Evolutionary conservation across 2,329 filamentous ascomycete species (phyloP).

Genomic region (Byssochlamys sp.): DNA sequence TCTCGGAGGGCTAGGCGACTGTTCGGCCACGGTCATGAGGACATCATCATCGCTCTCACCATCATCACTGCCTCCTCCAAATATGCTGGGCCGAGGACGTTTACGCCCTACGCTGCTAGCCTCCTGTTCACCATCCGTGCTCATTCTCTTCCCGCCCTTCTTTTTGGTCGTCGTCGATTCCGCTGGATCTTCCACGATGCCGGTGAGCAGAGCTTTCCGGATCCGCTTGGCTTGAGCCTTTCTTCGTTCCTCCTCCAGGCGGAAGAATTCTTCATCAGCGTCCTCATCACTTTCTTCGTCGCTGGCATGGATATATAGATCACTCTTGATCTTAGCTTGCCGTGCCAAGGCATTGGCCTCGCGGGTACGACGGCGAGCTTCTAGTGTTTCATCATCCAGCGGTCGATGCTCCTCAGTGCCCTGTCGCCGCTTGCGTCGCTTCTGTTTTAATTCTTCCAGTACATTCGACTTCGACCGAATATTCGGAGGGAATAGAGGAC

Average conservation of each 20-base stretch:
- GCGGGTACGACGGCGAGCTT: constrained; percentile 52
- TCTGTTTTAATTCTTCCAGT: constrained; percentile 51
- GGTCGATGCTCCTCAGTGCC: constrained; percentile 44
- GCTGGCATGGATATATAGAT: constrained; percentile 67
- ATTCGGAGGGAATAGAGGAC: constrained; percentile 57
- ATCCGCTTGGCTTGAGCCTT: constrained; percentile 45
- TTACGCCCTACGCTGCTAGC: constrained; percentile 14
- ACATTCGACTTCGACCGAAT: constrained; percentile 41
- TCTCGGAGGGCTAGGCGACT: constrained; percentile 10
- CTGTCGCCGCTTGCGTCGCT: constrained; percentile 45
- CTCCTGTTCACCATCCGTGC: constrained; percentile 14
- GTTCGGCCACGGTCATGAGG: constrained; percentile 16
- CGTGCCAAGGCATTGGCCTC: constrained; percentile 66
- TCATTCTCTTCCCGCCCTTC: constrained; percentile 16
- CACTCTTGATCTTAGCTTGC: constrained; percentile 70
- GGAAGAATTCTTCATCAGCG: constrained; percentile 65
- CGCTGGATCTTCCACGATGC: constrained; percentile 18
- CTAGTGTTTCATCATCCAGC: constrained; percentile 51
- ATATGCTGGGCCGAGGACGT: constrained; percentile 17
- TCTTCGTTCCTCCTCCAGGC: constrained; percentile 58
- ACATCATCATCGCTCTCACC: constrained; percentile 19
- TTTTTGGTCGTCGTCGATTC: constrained; percentile 18
- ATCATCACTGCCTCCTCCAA: constrained; percentile 12
- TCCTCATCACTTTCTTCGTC: constrained; percentile 85
- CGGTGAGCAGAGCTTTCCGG: constrained; percentile 39